Evolutionary conservation across 148 eudicot genomes (phyloP).

Genomic region (Rhododendron ovatum): DNA sequence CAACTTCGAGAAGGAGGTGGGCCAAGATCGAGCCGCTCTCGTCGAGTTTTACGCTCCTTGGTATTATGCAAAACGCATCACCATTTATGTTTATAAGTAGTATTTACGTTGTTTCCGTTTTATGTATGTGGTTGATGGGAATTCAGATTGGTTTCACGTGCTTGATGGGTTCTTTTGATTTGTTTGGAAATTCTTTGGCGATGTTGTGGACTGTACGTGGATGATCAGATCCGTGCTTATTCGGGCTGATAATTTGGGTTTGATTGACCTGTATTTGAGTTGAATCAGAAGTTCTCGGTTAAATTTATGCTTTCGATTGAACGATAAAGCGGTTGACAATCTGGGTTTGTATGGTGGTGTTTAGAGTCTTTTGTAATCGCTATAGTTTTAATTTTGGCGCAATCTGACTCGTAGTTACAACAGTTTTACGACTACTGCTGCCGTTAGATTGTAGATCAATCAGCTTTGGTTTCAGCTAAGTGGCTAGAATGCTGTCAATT

Average conservation of each 20-base stretch:
- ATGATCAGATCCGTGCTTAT: constrained; percentile 5
- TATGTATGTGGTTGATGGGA: neutral
- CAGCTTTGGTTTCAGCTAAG: neutral
- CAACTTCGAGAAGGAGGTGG: constrained; percentile 87
- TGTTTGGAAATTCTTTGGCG: neutral
- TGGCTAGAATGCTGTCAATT: neutral
- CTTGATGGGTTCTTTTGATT: neutral
- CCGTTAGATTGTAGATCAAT: neutral
- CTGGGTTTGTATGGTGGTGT: neutral
- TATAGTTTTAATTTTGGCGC: neutral
- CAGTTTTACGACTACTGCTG: neutral
- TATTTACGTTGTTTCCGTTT: neutral
- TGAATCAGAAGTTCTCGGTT: neutral
- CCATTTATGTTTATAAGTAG: neutral
- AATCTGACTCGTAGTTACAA: neutral
- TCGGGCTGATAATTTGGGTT: neutral
- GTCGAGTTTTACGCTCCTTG: constrained; percentile 99
- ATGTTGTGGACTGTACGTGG: neutral
- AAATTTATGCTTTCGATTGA: neutral
- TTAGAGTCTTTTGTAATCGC: neutral
- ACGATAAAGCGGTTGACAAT: neutral
- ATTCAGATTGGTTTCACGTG: neutral
- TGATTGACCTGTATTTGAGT: neutral
- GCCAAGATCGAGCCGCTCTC: constrained; percentile 89
- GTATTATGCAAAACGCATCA: constrained; percentile 30